Percentiles rank a stretch among this genome's conserved stretches.
These are phyloP conservation scores for Pseudogymnoascus verrucosus DNA, from an alignment of 2,329 filamentous ascomycete genomes.

Conservation along the genomic window DNA sequence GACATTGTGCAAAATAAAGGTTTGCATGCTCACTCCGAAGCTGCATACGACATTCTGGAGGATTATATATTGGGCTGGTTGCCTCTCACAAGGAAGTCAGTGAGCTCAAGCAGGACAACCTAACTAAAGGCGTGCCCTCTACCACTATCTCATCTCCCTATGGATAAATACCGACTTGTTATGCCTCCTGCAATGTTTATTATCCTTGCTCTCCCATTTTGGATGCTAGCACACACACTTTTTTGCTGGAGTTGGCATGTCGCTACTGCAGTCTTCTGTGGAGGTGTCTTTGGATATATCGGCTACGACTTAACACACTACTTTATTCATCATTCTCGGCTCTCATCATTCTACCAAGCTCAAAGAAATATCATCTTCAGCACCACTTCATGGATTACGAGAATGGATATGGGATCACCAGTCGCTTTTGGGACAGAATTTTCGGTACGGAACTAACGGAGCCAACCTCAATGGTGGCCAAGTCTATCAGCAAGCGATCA, in stretches of 20 bases:
- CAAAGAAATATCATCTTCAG: conserved; percentile 96
- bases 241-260: conserved; percentile 82
- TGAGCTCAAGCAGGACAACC: too few relatives aligned
- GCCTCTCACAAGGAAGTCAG: too few relatives aligned
- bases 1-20: conserved; percentile 73
- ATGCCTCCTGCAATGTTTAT: conserved; percentile 87
- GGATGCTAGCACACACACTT: conserved; percentile 75
- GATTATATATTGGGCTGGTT: conserved; percentile 74
- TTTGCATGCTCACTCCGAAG: conserved; percentile 81
- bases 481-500: too few relatives aligned
- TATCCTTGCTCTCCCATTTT: conserved; percentile 71
- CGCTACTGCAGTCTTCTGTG: conserved; percentile 71
- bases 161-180: conserved; percentile 94
- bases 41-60: conserved; percentile 92
- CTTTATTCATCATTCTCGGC: conserved; percentile 91
- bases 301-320: conserved; percentile 98
- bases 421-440: conserved; percentile 86
- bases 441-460: conserved; percentile 74
- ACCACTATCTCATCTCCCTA: conserved; percentile 83
- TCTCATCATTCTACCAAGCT: conserved; percentile 80
- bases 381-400: conserved; percentile 98
- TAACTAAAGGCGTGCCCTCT: conserved; percentile 34
- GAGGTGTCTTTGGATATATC: conserved; percentile 90
- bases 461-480: too few relatives aligned
- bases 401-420: conserved; percentile 94